These are phyloP conservation scores for Backusella psychrophila DNA, from an alignment of 192 early-diverging fungal genomes.

Conservation along the genomic window DNA sequence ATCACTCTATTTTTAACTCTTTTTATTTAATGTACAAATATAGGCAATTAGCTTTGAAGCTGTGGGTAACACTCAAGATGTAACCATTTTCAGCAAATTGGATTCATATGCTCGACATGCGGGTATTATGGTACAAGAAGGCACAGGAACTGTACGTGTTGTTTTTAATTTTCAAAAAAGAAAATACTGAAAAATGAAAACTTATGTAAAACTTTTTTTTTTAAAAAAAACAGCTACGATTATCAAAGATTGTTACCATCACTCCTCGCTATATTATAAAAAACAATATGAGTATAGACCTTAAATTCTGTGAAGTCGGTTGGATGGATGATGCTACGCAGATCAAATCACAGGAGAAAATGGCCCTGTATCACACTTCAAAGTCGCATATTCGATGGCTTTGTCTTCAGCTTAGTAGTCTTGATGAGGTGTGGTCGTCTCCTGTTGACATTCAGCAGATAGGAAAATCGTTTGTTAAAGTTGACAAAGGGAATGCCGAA, in stretches of 20 bases:
- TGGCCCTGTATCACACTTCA: conserved; percentile 12
- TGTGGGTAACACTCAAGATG: conserved; percentile 68
- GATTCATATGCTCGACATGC: conserved; percentile 43
- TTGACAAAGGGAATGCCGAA: conserved; percentile 48
- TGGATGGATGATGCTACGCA: conserved; percentile 16
- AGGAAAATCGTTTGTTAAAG: conserved; percentile 65
- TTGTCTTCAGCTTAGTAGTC: conserved; percentile 12
- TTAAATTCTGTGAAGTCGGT: conserved; percentile 61
- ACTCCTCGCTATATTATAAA: conserved; percentile 74
- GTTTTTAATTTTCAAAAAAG: neutral
- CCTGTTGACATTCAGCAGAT: conserved; percentile 76
- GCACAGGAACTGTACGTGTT: conserved; percentile 56
- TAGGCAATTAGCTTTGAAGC: conserved; percentile 82
- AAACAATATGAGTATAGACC: conserved; percentile 57
- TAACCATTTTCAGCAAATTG: conserved; percentile 43
- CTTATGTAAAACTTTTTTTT: neutral
- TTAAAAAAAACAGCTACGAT: conserved; percentile 17
- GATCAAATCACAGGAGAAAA: conserved; percentile 1
- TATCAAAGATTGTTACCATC: conserved; percentile 79
- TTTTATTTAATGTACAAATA: neutral
- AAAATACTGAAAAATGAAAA: neutral
- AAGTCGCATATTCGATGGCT: conserved; percentile 22
- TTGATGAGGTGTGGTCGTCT: conserved; percentile 41
- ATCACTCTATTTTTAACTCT: neutral
- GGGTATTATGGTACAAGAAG: conserved; percentile 72